Percentiles rank a stretch among this genome's conserved stretches.
Conservation (phyloP, 129 eudicot genomes). For the Helianthus tuberosus region DNA sequence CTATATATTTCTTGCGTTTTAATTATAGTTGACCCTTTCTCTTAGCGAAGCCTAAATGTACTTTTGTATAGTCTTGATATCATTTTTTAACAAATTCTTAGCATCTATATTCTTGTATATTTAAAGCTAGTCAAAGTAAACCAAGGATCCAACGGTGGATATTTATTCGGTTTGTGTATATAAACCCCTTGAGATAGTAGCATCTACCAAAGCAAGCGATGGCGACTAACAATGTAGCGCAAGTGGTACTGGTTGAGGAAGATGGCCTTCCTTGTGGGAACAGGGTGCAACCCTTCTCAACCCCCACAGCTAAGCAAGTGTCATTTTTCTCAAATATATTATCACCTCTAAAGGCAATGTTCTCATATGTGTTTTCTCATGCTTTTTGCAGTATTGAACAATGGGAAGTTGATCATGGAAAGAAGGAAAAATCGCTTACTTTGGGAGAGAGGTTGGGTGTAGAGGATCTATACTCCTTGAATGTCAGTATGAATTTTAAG, state of each 20-base stretch:
- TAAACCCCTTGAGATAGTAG: slow-evolving; percentile 15
- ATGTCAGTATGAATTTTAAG: slow-evolving; percentile 36
- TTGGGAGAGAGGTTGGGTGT: slow-evolving; percentile 62
- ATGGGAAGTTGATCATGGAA: slow-evolving; percentile 40
- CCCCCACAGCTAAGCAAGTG: slow-evolving; percentile 48
- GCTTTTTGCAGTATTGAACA: slow-evolving; percentile 43
- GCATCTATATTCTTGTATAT: not conserved
- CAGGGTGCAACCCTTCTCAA: slow-evolving; percentile 50
- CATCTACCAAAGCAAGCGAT: slow-evolving; percentile 24
- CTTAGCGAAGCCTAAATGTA: not conserved
- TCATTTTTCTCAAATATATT: not conserved
- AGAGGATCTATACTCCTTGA: slow-evolving; percentile 51
- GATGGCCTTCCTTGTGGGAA: slow-evolving; percentile 43
- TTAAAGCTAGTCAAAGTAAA: slow-evolving; percentile 8
- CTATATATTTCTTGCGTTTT: not conserved
- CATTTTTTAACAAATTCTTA: not conserved
- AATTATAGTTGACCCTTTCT: not conserved
- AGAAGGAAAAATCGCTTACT: slow-evolving; percentile 36
- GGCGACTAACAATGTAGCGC: slow-evolving; percentile 45
- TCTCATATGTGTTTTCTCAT: slow-evolving; percentile 1
- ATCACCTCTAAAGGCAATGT: not conserved
- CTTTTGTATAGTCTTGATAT: not conserved
- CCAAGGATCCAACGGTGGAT: slow-evolving; percentile 24
- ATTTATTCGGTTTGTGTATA: slow-evolving; percentile 19
- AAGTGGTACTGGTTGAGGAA: slow-evolving; percentile 42